Evolutionary conservation across 106 monocot genomes (phyloP).

Genomic region (Cymbidium sinense): DNA sequence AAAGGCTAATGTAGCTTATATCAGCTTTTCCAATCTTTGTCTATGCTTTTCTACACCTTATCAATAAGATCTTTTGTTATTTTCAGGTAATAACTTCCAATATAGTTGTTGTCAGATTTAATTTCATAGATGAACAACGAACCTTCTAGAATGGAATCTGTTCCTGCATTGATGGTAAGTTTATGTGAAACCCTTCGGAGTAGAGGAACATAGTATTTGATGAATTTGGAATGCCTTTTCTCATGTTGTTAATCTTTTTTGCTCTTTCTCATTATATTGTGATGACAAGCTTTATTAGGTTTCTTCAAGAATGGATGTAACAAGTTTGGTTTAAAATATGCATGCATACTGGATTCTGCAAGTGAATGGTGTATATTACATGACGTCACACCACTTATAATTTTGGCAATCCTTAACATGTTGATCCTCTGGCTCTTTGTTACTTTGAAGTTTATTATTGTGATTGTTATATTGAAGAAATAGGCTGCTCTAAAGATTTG

Average conservation of each 20-base stretch:
- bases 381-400: not conserved
- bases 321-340: not conserved
- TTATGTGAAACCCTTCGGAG: not conserved
- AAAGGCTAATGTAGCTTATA: not conserved
- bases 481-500: not conserved
- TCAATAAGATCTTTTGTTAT: not conserved
- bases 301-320: not conserved
- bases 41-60: not conserved
- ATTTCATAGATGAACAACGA: not conserved
- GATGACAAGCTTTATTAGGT: not conserved
- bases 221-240: not conserved
- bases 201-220: not conserved
- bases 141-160: not conserved
- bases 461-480: not conserved
- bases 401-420: not conserved
- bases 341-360: not conserved
- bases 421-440: not conserved
- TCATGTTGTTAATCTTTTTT: not conserved
- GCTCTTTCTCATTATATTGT: not conserved
- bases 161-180: conserved; percentile 4
- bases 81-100: not conserved
- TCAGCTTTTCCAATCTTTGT: not conserved
- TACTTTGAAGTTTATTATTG: not conserved
- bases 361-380: not conserved
- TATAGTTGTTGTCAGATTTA: not conserved